A percentile compares a stretch with the other conserved stretches of the same genome.
phyloP scores from a whole-genome alignment of 2,329 filamentous ascomycete species.

The Zalaria obscura region DNA sequence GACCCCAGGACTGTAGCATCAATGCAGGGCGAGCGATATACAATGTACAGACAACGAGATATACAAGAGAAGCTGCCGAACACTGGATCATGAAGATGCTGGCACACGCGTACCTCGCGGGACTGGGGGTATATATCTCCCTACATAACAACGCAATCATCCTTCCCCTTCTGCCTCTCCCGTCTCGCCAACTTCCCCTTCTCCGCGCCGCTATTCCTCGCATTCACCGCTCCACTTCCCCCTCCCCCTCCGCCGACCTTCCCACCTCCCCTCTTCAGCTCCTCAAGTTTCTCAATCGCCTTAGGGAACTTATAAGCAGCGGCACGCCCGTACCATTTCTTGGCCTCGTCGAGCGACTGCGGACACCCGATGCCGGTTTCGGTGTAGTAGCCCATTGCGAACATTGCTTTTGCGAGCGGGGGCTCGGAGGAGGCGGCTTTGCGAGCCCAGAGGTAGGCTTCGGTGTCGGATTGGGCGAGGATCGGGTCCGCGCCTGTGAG shows the following conservation, averaged over 20 bases:
- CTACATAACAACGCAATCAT: constrained; percentile 78
- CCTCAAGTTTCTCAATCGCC: constrained; percentile 81
- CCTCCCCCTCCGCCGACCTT: constrained; percentile 26
- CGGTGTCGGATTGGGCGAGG: constrained; percentile 80
- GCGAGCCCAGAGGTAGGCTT: constrained; percentile 92
- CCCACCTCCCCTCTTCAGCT: constrained; percentile 68
- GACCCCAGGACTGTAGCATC: no score
- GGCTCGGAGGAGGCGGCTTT: constrained; percentile 76
- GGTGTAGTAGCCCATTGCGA: constrained; percentile 96
- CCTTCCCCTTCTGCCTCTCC: constrained; percentile 73
- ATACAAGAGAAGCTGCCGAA: no score
- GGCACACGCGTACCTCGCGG: no score
- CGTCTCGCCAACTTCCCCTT: constrained; percentile 69
- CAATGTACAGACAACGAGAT: no score
- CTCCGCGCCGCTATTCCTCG: constrained; percentile 35
- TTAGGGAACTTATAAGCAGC: constrained; percentile 96
- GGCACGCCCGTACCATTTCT: constrained; percentile 95
- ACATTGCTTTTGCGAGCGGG: constrained; percentile 76
- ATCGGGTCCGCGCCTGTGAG: constrained; percentile 81
- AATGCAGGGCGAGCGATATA: no score
- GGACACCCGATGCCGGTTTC: constrained; percentile 85
- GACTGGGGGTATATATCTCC: neutral
- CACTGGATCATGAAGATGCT: no score
- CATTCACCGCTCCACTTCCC: constrained; percentile 12
- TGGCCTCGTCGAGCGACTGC: constrained; percentile 83